Conservation (phyloP, 352 stramenopile species). For the Globisporangium nagaii region DNA sequence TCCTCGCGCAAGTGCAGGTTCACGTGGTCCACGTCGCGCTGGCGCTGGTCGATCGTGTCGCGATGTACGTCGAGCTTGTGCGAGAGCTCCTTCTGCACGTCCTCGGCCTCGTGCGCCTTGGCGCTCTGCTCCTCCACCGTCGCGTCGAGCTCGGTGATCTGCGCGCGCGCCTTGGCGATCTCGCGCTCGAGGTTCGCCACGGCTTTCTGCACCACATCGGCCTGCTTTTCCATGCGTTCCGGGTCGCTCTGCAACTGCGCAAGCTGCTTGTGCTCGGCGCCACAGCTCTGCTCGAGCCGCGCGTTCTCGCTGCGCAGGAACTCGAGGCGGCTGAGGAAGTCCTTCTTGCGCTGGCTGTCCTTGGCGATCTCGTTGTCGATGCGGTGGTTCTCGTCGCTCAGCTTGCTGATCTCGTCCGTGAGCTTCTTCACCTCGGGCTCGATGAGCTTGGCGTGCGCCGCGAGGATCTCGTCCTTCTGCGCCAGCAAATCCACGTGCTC, state of each 20-base stretch:
- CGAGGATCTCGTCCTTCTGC: slow-evolving; percentile 70
- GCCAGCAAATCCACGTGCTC: slow-evolving; percentile 67
- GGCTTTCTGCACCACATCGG: slow-evolving; percentile 80
- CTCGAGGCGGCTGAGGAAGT: slow-evolving; percentile 54
- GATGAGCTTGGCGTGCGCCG: slow-evolving; percentile 75
- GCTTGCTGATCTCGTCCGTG: slow-evolving; percentile 52
- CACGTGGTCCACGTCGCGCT: slow-evolving; percentile 89
- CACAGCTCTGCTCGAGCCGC: slow-evolving; percentile 35
- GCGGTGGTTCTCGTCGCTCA: slow-evolving; percentile 64
- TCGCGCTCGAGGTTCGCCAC: slow-evolving; percentile 66
- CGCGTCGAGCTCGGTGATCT: slow-evolving; percentile 29
- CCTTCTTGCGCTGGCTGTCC: slow-evolving; percentile 54
- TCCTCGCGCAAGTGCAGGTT: slow-evolving; percentile 83
- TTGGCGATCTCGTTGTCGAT: slow-evolving; percentile 69
- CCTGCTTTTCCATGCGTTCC: slow-evolving; percentile 81
- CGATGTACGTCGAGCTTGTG: slow-evolving; percentile 89
- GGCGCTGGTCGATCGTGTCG: slow-evolving; percentile 87
- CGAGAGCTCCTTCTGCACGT: slow-evolving; percentile 68
- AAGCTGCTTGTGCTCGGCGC: slow-evolving; percentile 53
- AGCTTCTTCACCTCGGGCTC: slow-evolving; percentile 80
- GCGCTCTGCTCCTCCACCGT: slow-evolving; percentile 30
- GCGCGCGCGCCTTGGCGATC: slow-evolving; percentile 38
- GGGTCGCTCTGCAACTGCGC: slow-evolving; percentile 68
- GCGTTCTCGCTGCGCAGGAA: slow-evolving; percentile 62
- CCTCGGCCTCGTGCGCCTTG: slow-evolving; percentile 71